A percentile compares a stretch with the other conserved stretches of the same genome.
These are phyloP conservation scores for Eucalyptus tenuipes DNA, from an alignment of 345 rosid species.

Conservation along the genomic window DNA sequence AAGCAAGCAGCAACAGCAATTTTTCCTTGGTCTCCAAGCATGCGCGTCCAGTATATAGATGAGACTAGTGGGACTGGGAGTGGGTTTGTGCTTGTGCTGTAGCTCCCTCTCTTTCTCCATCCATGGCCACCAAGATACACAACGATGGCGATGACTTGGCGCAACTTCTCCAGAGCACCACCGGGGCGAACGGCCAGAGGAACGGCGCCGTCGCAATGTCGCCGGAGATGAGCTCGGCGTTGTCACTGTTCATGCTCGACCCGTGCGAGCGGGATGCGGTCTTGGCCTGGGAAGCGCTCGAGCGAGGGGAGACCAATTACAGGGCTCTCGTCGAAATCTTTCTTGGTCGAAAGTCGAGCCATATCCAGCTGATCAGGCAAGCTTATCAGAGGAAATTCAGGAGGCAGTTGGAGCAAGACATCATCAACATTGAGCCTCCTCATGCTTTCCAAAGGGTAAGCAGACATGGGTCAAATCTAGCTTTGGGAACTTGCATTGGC, in stretches of 20 bases:
- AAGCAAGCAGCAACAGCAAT: not conserved
- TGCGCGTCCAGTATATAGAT: not conserved
- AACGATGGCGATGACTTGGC: conserved; percentile 29
- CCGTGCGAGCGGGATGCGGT: conserved; percentile 45
- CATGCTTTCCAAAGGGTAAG: conserved; percentile 52
- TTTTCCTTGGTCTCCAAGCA: not conserved
- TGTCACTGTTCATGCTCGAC: conserved; percentile 31
- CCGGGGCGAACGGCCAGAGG: not conserved
- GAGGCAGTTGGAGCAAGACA: conserved; percentile 46
- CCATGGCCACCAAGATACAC: conserved; percentile 24
- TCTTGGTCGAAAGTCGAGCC: conserved; percentile 55
- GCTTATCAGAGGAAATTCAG: conserved; percentile 34
- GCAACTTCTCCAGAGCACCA: not conserved
- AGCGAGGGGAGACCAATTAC: conserved; percentile 14
- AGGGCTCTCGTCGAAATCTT: conserved; percentile 43
- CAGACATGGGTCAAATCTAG: not conserved
- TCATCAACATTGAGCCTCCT: conserved; percentile 40
- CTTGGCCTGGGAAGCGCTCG: conserved; percentile 35
- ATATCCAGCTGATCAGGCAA: conserved; percentile 31
- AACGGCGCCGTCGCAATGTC: not conserved
- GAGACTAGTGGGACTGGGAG: not conserved
- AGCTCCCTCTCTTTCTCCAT: not conserved
- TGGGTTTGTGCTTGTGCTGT: not conserved
- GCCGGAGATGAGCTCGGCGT: conserved; percentile 2
- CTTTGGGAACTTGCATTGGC: not conserved